phyloP scores from a whole-genome alignment of 1,139 yeast species.

The Ashbya aceris region DNA sequence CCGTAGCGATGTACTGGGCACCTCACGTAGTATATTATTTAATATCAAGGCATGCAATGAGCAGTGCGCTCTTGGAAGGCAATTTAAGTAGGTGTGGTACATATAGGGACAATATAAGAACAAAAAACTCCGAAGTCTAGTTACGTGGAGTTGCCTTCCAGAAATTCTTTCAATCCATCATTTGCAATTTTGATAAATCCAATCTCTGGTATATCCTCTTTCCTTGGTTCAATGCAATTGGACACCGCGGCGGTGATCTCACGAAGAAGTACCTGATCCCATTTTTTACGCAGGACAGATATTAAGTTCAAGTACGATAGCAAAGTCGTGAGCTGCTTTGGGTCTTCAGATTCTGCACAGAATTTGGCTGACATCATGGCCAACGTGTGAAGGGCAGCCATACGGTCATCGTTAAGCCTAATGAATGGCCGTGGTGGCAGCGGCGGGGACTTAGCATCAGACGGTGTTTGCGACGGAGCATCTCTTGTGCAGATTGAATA shows the following conservation, averaged over 20 bases:
- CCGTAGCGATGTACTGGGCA: too few relatives aligned
- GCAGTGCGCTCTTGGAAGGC: too few relatives aligned
- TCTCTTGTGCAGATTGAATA: too few relatives aligned
- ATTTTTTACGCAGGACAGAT: conserved; percentile 18
- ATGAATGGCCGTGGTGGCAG: conserved; percentile 26
- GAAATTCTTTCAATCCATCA: conserved; percentile 7
- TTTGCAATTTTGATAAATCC: conserved; percentile 22
- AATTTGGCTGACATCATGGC: conserved; percentile 17
- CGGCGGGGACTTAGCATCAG: conserved; percentile 8
- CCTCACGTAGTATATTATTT: too few relatives aligned
- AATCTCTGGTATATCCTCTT: conserved; percentile 17
- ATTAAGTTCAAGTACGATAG: conserved; percentile 23
- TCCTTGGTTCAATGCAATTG: conserved; percentile 4
- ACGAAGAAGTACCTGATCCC: conserved; percentile 19
- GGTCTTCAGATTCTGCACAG: conserved; percentile 5
- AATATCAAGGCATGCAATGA: too few relatives aligned
- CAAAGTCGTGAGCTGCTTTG: conserved; percentile 12
- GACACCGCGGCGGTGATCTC: conserved; percentile 14
- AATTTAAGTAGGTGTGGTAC: too few relatives aligned
- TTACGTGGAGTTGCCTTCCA: background rate
- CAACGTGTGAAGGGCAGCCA: conserved; percentile 26
- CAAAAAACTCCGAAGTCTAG: too few relatives aligned
- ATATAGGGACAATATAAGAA: too few relatives aligned
- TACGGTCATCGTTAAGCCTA: conserved; percentile 21
- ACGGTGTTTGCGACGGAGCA: too few relatives aligned